Base-by-base conservation (phyloP, 140 eudicot genomes). In the Stevia rebaudiana region DNA sequence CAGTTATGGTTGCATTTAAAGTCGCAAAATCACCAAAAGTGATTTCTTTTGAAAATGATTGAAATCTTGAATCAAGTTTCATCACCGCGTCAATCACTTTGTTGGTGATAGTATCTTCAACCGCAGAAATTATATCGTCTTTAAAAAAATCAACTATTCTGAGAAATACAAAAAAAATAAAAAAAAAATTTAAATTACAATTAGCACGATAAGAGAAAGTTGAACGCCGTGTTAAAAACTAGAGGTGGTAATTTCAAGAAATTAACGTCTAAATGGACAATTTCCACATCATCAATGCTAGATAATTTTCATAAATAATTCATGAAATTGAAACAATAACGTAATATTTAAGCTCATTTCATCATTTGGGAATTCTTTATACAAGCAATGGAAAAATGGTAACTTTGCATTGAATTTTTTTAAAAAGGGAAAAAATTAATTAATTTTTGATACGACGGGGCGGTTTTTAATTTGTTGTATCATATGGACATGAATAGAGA, bases 61-160 rank as follows among this genome's bases (percentile, higher is more conserved):
- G 81, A 61, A 85, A 54, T 23, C 54, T 18, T 16, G 90, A 70
- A 71, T 83, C 94, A 3, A 88, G 86, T 54, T 81, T 71, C 39
- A 60, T 61, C 33, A 85, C 70, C 22, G 78, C 89, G 5, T 83
- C 86, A 55, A 31, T 77, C 21, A 88, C 63, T 54, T 92, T 88
- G 54, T 72, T 77, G 15, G 87, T 68, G 41, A 92, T 79, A 47
- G 98, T 83, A 73, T 79, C 74, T 83, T 88, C 94, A 68, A 92
- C 84, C 43, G 98, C 84, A 47, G 87, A 81, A 54, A 51, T 37
- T 25, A 92, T 83, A 61, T 78, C 78, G 23, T 69, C 86, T 57
- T 71, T 71, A 72, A 92, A 92, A 68, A 79, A 89, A 78, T 88
- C 95, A 35, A 85, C 74, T 60, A 88, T 49, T 70, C 98, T 92